A percentile compares a stretch with the other conserved stretches of the same genome.
Evolutionary conservation across 495 filamentous ascomycete genomes (phyloP).

Genomic region (Trichoderma reesei): DNA sequence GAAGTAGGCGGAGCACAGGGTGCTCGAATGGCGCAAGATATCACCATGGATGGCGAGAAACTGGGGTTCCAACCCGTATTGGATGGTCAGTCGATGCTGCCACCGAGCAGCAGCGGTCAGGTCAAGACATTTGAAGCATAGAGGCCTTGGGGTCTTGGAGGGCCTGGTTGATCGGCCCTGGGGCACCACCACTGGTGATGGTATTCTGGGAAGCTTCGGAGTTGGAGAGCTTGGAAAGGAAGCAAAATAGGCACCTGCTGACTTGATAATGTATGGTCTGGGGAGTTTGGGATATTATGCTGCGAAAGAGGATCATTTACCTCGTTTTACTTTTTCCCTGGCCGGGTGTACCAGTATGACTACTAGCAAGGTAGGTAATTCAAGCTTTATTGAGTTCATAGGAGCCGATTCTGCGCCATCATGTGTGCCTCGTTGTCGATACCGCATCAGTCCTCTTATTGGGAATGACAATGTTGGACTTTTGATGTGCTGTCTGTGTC

Average conservation of each 20-base stretch:
- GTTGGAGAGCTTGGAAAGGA: not conserved
- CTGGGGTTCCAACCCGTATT: conserved; percentile 52
- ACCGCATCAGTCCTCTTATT: no score
- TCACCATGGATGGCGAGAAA: conserved; percentile 41
- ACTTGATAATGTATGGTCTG: not conserved
- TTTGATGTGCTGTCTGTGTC: no score
- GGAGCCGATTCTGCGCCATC: no score
- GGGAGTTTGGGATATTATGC: conserved; percentile 5
- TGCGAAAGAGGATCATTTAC: not conserved
- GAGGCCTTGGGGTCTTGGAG: not conserved
- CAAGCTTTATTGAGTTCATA: not conserved
- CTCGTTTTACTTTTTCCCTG: not conserved
- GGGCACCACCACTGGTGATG: not conserved
- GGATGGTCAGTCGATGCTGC: conserved; percentile 43
- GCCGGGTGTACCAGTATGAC: not conserved
- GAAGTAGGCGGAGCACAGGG: conserved; percentile 52
- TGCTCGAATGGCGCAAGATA: conserved; percentile 39
- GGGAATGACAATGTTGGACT: no score
- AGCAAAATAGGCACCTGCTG: not conserved
- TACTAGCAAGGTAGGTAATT: not conserved
- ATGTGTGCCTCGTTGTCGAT: no score
- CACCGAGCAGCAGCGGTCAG: conserved; percentile 53
- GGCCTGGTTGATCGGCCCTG: not conserved
- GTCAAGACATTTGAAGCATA: conserved; percentile 43
- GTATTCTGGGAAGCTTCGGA: not conserved